Percentiles rank a stretch among this genome's conserved stretches.
These are phyloP conservation scores for Exophiala sideris DNA, from an alignment of 2,329 filamentous ascomycete species.

Conservation along the genomic window DNA sequence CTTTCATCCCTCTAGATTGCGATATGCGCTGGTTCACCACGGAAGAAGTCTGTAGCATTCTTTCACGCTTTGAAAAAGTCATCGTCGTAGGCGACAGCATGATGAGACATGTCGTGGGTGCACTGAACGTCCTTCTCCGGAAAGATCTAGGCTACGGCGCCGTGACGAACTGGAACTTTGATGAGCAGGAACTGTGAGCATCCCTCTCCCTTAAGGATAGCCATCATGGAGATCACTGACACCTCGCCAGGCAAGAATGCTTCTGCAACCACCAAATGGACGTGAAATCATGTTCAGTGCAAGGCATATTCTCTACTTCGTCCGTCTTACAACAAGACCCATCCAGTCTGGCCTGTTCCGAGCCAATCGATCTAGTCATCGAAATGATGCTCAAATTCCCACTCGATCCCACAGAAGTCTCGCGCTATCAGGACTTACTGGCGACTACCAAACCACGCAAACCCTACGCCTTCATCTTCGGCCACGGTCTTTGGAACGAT, in stretches of 20 bases:
- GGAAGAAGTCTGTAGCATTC: conserved; percentile 45
- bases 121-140: conserved; percentile 46
- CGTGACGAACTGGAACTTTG: conserved; percentile 51
- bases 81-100: conserved; percentile 50
- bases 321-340: conserved; percentile 46
- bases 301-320: conserved; percentile 48
- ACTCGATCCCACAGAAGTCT: conserved; percentile 40
- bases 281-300: conserved; percentile 48
- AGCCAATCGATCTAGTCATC: conserved; percentile 39
- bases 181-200: conserved; percentile 40
- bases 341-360: conserved; percentile 40
- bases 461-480: conserved; percentile 45
- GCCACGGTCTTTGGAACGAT: conserved; percentile 50
- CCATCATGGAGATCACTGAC: background rate
- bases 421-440: conserved; percentile 38
- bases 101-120: conserved; percentile 48
- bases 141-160: conserved; percentile 49
- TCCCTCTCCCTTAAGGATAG: no score
- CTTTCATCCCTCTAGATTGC: conserved; percentile 45
- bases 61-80: conserved; percentile 47
- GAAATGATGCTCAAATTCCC: conserved; percentile 46
- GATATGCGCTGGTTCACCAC: conserved; percentile 50
- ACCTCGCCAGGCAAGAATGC: conserved; percentile 37
- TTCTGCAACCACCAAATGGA: conserved; percentile 52
- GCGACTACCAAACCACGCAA: conserved; percentile 31